Evolutionary conservation across 2,329 filamentous ascomycete species (phyloP), one percentile per base, ranked within the genome.

Genomic region (Phialophora chinensis): DNA sequence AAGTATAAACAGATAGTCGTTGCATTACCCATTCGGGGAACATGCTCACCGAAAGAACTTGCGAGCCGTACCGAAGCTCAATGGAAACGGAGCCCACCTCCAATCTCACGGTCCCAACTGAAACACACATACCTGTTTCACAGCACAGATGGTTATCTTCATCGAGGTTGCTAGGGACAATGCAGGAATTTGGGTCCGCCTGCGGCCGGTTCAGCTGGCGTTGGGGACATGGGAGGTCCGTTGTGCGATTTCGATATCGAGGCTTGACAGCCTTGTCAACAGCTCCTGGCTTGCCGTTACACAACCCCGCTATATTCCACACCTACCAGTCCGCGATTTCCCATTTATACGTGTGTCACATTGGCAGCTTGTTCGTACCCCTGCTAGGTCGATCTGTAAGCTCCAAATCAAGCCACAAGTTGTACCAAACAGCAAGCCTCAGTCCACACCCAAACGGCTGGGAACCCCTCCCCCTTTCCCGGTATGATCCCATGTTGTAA

Each of bases 261-360:
- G 29, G 35, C 38, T 20, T 61, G 63, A 63, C 66, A 61, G 20
- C 59, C 23, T 56, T 54, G 29, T 55, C 31, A 58, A 57, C 53
- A 49, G 63, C 50, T 52, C 50, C 27, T 42, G 17, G 57, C 47
- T 49, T 54, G 29, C n/a, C 23, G 50, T 35, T 11, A 47, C 55
- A 52, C 25, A 52, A 29, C 63, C 47, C 38, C 60, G 25, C 55
- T 31, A 42, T n/a, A 20, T 44, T 35, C 27, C 62, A 55, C 31
- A 56, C 35, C 35, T 29, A 63, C 33, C 58, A 55, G 47, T 42
- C 25, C 38, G 44, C 54, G 65, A 67, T 65, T 47, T 65, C 63
- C 38, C 56, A 50, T 57, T 61, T 53, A 27, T 49, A 29, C 25
- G 27, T 59, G 55, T 68, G 55, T 58, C 52, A 62, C 66, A 14